A percentile compares a stretch with the other conserved stretches of the same genome.
Evolutionary conservation across 495 filamentous ascomycete species (phyloP).

Genomic region (Penicillium desertorum): DNA sequence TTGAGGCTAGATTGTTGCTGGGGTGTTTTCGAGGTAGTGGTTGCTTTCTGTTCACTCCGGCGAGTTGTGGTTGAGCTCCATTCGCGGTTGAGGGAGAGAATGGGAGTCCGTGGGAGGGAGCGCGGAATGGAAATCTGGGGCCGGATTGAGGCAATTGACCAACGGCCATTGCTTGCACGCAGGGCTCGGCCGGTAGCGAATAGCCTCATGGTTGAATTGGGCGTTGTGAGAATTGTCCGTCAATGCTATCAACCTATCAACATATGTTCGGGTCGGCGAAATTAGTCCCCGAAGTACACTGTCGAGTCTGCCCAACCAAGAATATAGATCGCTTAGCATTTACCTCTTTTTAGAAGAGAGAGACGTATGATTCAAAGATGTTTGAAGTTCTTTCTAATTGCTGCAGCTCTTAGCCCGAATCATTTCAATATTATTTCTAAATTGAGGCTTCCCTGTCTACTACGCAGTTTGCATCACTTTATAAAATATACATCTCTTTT

Average conservation of each 20-base stretch:
- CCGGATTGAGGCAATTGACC: constrained; percentile 35
- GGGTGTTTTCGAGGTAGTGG: constrained; percentile 14
- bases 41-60: constrained; percentile 21
- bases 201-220: constrained; percentile 39
- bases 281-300: constrained; percentile 33
- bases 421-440: neutral
- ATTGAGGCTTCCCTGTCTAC: neutral
- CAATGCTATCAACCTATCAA: constrained; percentile 22
- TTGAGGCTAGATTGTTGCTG: constrained; percentile 31
- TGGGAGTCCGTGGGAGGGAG: constrained; percentile 19
- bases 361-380: neutral
- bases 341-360: neutral
- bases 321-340: neutral
- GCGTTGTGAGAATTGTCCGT: neutral
- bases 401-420: neutral
- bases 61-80: constrained; percentile 41
- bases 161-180: constrained; percentile 41
- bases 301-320: neutral
- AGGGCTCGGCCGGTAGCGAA: constrained; percentile 48
- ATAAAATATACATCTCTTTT: neutral
- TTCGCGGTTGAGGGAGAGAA: constrained; percentile 24
- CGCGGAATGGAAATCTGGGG: constrained; percentile 31
- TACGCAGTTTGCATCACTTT: neutral
- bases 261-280: constrained; percentile 34
- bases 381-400: neutral